Evolutionary conservation across 257 asterid species (phyloP).

Genomic region (Nicotiana noctiflora): DNA sequence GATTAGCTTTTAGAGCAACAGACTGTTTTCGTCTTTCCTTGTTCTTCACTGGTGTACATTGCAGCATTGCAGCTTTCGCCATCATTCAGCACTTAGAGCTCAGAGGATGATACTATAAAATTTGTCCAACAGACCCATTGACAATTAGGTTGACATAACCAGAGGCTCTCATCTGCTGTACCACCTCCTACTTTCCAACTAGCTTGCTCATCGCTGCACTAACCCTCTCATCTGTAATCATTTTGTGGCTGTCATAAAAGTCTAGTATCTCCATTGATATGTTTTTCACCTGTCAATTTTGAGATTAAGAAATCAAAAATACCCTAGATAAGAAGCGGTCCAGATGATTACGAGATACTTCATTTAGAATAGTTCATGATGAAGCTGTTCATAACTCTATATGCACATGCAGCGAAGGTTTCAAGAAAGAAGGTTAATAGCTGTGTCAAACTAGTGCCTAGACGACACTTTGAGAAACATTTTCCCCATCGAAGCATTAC

Average conservation of each 20-base stretch:
- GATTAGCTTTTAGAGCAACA: neutral
- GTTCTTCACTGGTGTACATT: neutral
- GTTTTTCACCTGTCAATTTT: constrained; percentile 66
- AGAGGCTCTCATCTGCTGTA: neutral
- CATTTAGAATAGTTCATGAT: neutral
- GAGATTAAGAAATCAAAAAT: neutral
- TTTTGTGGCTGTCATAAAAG: constrained; percentile 73
- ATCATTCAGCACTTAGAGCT: neutral
- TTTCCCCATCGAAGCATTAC: no score
- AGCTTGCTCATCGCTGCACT: constrained; percentile 67
- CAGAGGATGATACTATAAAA: neutral
- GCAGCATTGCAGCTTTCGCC: no score
- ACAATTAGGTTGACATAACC: neutral
- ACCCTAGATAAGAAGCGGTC: no score
- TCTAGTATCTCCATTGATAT: constrained; percentile 89
- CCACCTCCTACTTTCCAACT: constrained; percentile 19
- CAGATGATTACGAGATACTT: neutral
- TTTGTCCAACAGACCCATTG: no score
- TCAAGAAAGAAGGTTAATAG: no score
- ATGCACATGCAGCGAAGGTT: no score
- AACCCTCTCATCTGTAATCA: constrained; percentile 66
- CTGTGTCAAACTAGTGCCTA: no score
- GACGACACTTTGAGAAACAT: no score
- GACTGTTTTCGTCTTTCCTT: neutral
- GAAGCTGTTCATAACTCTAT: neutral